phyloP scores from a whole-genome alignment of 73 alveolate genomes.

The Urostyla sp. region DNA sequence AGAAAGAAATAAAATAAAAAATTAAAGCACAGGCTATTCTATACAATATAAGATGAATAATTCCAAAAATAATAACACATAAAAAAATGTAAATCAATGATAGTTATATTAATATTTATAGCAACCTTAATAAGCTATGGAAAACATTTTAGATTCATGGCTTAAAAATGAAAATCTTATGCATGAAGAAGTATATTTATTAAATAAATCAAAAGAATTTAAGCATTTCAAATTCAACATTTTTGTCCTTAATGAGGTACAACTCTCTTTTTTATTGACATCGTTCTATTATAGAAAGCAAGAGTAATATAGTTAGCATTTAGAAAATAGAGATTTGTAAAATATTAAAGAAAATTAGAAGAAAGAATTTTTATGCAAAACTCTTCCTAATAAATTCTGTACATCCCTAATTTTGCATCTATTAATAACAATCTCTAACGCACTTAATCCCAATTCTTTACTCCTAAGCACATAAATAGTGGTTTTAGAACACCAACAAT shows the following conservation, averaged over 20 bases:
- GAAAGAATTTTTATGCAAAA: background rate
- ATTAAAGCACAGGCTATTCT: too few relatives aligned
- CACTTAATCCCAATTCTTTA: slow-evolving; percentile 4
- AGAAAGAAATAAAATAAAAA: too few relatives aligned
- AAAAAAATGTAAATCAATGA: too few relatives aligned
- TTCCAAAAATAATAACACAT: too few relatives aligned
- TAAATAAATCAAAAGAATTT: slow-evolving; percentile 6
- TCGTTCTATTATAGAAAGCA: slow-evolving; percentile 12
- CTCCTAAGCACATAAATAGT: background rate
- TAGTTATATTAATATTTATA: background rate
- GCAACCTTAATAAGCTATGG: background rate
- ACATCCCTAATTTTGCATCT: slow-evolving; percentile 5
- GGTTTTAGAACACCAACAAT: slow-evolving; percentile 1
- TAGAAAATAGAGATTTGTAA: slow-evolving; percentile 12
- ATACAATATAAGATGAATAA: too few relatives aligned
- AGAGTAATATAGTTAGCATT: background rate
- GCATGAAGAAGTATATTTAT: background rate
- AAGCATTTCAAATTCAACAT: slow-evolving; percentile 1
- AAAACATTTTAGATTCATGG: background rate
- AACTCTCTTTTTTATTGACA: background rate
- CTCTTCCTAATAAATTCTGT: background rate
- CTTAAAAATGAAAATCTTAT: background rate
- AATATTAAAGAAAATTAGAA: background rate
- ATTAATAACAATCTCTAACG: background rate
- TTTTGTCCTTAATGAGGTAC: slow-evolving; percentile 36